Percentiles rank a stretch among this genome's conserved stretches.
phyloP scores from a whole-genome alignment of 2,329 filamentous ascomycete species.

The Septoria petroselini region DNA sequence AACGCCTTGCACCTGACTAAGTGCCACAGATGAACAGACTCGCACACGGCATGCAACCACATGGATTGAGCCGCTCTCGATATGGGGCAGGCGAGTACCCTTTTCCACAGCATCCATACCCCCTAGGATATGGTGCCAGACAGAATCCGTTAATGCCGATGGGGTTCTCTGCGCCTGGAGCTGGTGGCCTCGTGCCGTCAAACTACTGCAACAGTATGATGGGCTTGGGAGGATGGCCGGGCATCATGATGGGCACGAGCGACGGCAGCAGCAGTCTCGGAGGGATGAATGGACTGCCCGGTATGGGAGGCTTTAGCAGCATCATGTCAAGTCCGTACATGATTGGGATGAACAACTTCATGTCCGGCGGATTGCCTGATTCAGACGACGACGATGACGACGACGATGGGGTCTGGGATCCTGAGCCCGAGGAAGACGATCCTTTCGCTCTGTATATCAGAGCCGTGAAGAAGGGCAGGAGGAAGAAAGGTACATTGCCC shows the following conservation, averaged over 20 bases:
- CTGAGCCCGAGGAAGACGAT: constrained; percentile 13
- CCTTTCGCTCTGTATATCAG: not conserved
- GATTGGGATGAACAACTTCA: constrained; percentile 1
- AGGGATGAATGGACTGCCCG: not conserved
- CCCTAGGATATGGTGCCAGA: constrained; percentile 7
- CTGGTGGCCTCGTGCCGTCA: not conserved
- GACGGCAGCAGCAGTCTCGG: not conserved
- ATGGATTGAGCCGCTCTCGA: constrained; percentile 9
- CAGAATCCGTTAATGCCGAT: not conserved
- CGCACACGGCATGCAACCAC: constrained; percentile 11
- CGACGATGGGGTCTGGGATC: constrained; percentile 17
- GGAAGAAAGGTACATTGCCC: constrained; percentile 2
- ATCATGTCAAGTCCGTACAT: constrained; percentile 1
- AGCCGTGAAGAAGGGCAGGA: constrained; percentile 1
- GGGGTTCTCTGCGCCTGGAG: constrained; percentile 1
- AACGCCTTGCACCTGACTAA: no score
- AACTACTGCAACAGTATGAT: not conserved
- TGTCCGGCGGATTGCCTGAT: not conserved
- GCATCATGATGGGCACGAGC: not conserved
- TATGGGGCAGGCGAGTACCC: constrained; percentile 25
- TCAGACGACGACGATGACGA: constrained; percentile 13
- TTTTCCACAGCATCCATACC: constrained; percentile 16
- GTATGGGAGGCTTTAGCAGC: constrained; percentile 1
- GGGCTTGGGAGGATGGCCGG: not conserved
- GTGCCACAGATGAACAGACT: constrained; percentile 21